Base-by-base conservation (phyloP, 345 rosid genomes). In the Sisymbrium altissimum region DNA sequence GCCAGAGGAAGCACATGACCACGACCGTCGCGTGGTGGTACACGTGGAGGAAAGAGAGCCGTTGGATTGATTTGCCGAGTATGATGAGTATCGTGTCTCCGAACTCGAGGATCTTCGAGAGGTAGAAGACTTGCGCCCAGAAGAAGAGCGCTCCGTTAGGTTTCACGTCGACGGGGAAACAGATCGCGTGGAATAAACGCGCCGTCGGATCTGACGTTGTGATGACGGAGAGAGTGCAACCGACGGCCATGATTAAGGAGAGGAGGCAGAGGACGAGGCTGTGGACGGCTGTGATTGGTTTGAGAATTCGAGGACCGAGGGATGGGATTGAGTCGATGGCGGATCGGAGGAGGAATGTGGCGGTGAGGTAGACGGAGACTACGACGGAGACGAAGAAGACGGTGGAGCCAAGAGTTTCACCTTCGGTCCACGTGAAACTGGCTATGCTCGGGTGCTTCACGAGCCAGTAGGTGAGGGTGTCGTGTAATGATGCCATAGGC, bases 11-110 rank as follows among this genome's bases (percentile, higher is more conserved):
- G 50, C 97, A 89, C 95, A 91, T 86, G 7, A 91, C 30, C 11
- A 91, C 80, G 12, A 87, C 97, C 8, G 86, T 81, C 0, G 91
- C 86, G 53, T 91, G 96, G 71, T 91, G 96, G 81, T 87, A 91
- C 2, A 91, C 89, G 79, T 91, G 97, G 87, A 91, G 96, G 76
- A 91, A 91, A 0, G 95, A 85, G 43, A 88, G 81, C 77, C 94
- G 84, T 9, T 81, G 81, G 78, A 72, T 52, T 2, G 96, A 87
- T 23, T 78, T 81, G 38, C 81, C 62, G 4, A 88, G 52, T 29
- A 86, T 65, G 78, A 90, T 90, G 56, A 90, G 53, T 7, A 88
- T 44, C 49, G 93, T 88, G 58, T 90, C 96, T 0, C 74, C 10
- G 36, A 88, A 88, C 71, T 90, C 89, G 9, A 85, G 83, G 21